Percentiles rank a stretch among this genome's conserved stretches.
phyloP scores from a whole-genome alignment of 2,329 filamentous ascomycete genomes.

The Diaporthe amygdali region DNA sequence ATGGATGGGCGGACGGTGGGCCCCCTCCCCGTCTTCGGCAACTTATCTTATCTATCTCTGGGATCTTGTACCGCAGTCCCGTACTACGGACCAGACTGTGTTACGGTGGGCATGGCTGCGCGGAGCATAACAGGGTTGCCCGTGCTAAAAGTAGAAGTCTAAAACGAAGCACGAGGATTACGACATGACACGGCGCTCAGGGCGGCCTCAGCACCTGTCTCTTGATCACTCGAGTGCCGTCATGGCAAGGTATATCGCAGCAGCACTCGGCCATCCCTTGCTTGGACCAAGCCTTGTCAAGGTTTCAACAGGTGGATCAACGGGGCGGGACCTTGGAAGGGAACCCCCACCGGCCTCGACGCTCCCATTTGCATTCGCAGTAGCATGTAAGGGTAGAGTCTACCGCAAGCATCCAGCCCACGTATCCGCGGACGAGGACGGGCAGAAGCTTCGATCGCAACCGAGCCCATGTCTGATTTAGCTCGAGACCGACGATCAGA shows the following conservation, averaged over 20 bases:
- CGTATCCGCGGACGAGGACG: not conserved
- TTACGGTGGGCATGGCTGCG: not conserved
- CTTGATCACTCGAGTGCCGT: not conserved
- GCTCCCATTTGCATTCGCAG: not conserved
- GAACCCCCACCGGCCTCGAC: not conserved
- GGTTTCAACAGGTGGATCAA: constrained; percentile 13
- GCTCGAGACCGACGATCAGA: constrained; percentile 6
- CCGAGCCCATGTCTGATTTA: constrained; percentile 1
- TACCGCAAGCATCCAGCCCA: not conserved
- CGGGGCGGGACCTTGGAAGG: constrained; percentile 6
- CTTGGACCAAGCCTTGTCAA: constrained; percentile 16
- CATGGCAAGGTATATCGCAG: constrained; percentile 4
- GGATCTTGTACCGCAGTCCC: not conserved
- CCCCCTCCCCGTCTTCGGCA: constrained; percentile 12
- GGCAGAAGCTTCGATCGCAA: not conserved
- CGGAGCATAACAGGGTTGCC: not conserved
- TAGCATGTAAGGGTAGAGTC: not conserved
- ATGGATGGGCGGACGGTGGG: not conserved
- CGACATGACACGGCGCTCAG: constrained; percentile 19
- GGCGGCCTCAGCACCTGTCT: constrained; percentile 6
- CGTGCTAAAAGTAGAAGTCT: constrained; percentile 7
- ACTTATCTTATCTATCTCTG: constrained; percentile 20
- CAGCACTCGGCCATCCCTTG: constrained; percentile 7
- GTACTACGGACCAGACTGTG: constrained; percentile 1
- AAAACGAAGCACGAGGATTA: not conserved